phyloP scores from a whole-genome alignment of 2,329 filamentous ascomycete genomes.

The Myriangium duriaei region DNA sequence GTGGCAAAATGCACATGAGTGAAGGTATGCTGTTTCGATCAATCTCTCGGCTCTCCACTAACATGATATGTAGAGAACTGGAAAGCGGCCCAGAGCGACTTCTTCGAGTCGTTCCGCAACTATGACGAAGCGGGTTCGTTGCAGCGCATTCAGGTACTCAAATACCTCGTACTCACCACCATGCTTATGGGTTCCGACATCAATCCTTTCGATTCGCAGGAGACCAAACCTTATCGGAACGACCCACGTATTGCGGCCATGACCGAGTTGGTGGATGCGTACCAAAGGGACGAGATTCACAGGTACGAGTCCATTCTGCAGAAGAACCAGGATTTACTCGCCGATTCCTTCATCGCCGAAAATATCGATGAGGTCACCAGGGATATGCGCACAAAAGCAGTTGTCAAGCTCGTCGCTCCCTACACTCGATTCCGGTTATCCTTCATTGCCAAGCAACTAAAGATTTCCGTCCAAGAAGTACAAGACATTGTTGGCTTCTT shows the following conservation, averaged over 20 bases:
- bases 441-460: slow-evolving; percentile 80
- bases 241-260: slow-evolving; percentile 92
- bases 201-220: slow-evolving; percentile 97
- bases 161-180: slow-evolving; percentile 89
- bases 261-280: slow-evolving; percentile 93
- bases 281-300: slow-evolving; percentile 89
- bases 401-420: slow-evolving; percentile 83
- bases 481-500: slow-evolving; percentile 92
- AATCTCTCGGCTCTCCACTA: slow-evolving; percentile 12
- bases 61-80: slow-evolving; percentile 59
- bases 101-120: slow-evolving; percentile 97
- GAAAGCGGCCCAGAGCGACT: slow-evolving; percentile 93
- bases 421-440: slow-evolving; percentile 83
- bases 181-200: slow-evolving; percentile 99
- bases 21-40: slow-evolving; percentile 40
- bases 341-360: slow-evolving; percentile 91
- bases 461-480: slow-evolving; percentile 73
- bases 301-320: slow-evolving; percentile 79
- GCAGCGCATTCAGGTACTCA: slow-evolving; percentile 92
- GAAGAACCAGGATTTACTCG: slow-evolving; percentile 76
- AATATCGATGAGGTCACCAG: slow-evolving; percentile 98
- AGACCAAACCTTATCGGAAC: slow-evolving; percentile 95
- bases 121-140: slow-evolving; percentile 96
- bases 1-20: slow-evolving; percentile 99
- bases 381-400: slow-evolving; percentile 93